Evolutionary conservation across 2,329 filamentous ascomycete species (phyloP).

Genomic region (Diaporthe sp.): DNA sequence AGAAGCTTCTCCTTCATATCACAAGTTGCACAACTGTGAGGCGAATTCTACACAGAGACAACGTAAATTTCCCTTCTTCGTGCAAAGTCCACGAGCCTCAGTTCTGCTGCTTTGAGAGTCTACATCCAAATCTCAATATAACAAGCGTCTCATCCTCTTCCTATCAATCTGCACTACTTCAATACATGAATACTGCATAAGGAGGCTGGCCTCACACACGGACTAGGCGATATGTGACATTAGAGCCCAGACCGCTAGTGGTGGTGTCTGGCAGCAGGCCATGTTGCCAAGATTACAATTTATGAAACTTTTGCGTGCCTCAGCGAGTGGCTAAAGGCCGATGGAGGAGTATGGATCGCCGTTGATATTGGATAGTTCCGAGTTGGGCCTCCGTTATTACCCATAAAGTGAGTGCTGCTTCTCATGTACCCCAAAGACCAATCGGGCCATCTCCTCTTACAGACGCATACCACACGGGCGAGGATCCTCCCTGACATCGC

Average conservation of each 20-base stretch:
- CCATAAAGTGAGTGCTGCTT: not conserved
- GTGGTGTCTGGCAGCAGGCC: not conserved
- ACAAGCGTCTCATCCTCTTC: not conserved
- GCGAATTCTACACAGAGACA: not conserved
- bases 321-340: conserved; percentile 14
- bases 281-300: not conserved
- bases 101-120: not conserved
- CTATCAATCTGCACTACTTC: too few relatives aligned
- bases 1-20: not conserved
- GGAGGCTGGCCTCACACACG: too few relatives aligned
- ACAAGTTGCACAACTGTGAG: not conserved
- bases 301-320: not conserved
- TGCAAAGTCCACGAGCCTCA: not conserved
- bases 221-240: not conserved
- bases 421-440: not conserved
- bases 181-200: not conserved
- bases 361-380: not conserved
- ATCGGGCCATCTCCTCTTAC: not conserved
- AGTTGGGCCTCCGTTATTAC: not conserved
- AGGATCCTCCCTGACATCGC: not conserved
- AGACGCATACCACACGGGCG: not conserved
- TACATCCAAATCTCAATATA: too few relatives aligned
- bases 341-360: not conserved
- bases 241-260: too few relatives aligned
- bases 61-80: not conserved